Conservation (phyloP, 2,329 filamentous ascomycete species). For the Zymoseptoria ardabiliae region DNA sequence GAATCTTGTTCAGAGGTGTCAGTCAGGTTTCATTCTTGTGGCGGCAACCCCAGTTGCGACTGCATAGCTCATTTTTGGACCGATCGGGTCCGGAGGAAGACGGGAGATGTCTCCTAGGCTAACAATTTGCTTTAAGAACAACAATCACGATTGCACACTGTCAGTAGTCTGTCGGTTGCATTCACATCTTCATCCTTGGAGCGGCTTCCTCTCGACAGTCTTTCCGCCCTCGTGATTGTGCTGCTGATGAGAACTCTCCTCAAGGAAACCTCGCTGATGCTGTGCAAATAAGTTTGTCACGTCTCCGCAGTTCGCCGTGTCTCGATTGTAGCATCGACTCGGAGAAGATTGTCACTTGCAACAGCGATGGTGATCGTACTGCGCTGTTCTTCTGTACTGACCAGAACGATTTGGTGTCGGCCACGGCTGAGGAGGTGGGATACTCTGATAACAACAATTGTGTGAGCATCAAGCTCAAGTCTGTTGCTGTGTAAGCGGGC, state of each 20-base stretch:
- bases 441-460: too few relatives aligned
- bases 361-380: not conserved
- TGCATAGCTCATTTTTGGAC: not conserved
- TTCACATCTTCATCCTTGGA: not conserved
- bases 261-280: not conserved
- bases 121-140: not conserved
- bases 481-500: too few relatives aligned
- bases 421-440: too few relatives aligned
- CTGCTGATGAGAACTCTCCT: too few relatives aligned
- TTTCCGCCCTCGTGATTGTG: too few relatives aligned
- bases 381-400: too few relatives aligned
- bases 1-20: not conserved
- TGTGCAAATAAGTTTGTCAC: not conserved
- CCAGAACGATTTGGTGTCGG: too few relatives aligned
- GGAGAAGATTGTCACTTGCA: not conserved
- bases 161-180: not conserved
- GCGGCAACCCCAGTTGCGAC: not conserved
- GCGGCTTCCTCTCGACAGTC: too few relatives aligned
- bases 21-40: too few relatives aligned
- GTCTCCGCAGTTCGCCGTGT: not conserved
- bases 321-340: not conserved
- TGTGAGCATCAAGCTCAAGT: too few relatives aligned
- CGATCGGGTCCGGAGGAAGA: not conserved
- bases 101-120: not conserved
- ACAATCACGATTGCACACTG: not conserved